Base-by-base conservation (phyloP, 176 grass and related monocot genomes). In the Melocanna baccifera region DNA sequence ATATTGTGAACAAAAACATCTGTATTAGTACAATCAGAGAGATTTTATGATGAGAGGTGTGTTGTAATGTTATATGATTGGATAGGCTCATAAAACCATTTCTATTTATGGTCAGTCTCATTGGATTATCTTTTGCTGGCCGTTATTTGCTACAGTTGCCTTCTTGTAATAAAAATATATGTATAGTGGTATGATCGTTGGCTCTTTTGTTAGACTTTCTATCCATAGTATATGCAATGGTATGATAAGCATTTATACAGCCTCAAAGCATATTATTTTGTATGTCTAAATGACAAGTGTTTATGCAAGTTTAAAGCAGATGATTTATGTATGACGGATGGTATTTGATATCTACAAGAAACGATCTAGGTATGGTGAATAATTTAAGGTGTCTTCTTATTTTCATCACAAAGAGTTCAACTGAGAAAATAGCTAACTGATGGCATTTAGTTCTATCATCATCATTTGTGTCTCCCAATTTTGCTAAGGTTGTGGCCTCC, bases 381-480 rank as follows among this genome's bases (percentile, higher is more conserved):
- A n/a, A n/a, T 55, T 83, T 48, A n/a, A 57, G 50, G n/a, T 12
- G 18, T 71, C n/a, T 62, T 42, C 48, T 80, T 71, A 58, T 76
- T 37, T 48, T 41, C 62, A 66, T 67, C 29, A 39, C 26, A 76
- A 36, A 75, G 53, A 67, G 22, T 61, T 81, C 28, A 59, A 46
- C 62, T 40, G 23, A 62, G 50, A 55, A 47, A 71, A 71, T 45
- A 75, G 30, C 62, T 34, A 66, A 80, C 28, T 59, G 11, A 34
- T 80, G 39, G 1, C 59, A 48, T 67, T 25, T 67, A 37, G 58
- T 57, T 20, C 47, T 72, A 69, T 47, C 81, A 66, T 66, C 73
- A 45, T 20, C 14, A 23, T 37, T 12, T 67, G 16, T 75, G n/a
- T 59, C 69, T 62, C 61, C 40, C 40, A 75, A 12, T 75, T 80